Percentiles rank a stretch among this genome's conserved stretches.
Conservation (phyloP, 371 early-diverging fungal genomes). For the Neoconidiobolus thromboides region DNA sequence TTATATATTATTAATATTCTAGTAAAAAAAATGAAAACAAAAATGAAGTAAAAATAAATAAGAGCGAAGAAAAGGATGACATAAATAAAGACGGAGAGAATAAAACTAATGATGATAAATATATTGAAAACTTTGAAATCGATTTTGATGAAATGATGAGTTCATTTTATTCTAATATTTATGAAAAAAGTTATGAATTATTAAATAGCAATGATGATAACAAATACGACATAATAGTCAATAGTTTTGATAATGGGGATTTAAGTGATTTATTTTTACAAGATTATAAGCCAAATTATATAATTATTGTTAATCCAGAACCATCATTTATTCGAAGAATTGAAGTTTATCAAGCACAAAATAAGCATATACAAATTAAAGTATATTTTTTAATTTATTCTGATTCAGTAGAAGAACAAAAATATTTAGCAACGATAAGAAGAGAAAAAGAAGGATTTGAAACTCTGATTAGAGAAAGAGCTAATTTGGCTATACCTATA, state of each 20-base stretch:
- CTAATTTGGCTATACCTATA: conserved; percentile 19
- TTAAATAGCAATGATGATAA: no score
- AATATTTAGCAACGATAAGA: conserved; percentile 61
- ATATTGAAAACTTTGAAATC: no score
- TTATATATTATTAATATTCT: no score
- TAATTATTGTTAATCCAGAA: conserved; percentile 82
- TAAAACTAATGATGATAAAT: no score
- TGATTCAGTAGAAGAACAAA: conserved; percentile 89
- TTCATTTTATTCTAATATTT: neutral
- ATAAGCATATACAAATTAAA: conserved; percentile 16
- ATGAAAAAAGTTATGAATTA: neutral
- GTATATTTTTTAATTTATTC: conserved; percentile 87
- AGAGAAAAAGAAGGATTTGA: conserved; percentile 91
- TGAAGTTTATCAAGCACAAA: conserved; percentile 52
- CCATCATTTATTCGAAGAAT: conserved; percentile 68
- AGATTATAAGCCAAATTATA: conserved; percentile 48
- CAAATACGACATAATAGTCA: neutral
- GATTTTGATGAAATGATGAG: neutral
- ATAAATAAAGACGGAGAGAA: no score
- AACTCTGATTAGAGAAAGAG: conserved; percentile 72
- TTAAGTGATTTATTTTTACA: conserved; percentile 20
- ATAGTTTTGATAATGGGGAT: conserved; percentile 5
- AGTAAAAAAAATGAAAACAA: no score
- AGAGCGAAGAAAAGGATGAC: no score
- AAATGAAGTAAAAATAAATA: no score